Evolutionary conservation across 2,329 filamentous ascomycete species (phyloP).

Genomic region (Teratosphaeria pseudoeucalypti): DNA sequence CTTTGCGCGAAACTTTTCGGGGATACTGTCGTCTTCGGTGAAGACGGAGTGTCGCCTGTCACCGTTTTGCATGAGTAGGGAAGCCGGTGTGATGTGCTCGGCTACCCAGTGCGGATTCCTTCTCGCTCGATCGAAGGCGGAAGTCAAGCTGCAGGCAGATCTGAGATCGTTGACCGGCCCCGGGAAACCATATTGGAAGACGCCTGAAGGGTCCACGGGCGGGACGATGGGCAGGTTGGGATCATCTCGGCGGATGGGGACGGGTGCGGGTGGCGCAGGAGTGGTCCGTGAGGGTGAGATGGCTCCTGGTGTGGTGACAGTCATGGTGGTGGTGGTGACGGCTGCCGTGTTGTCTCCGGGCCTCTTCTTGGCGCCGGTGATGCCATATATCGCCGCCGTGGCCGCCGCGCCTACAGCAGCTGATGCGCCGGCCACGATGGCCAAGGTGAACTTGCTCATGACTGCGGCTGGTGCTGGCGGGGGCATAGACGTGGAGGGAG

Average conservation of each 20-base stretch:
- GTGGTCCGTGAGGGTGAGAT: slow-evolving; percentile 14
- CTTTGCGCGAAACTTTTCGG: slow-evolving; percentile 76
- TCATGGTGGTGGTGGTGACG: slow-evolving; percentile 24
- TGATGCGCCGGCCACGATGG: slow-evolving; percentile 38
- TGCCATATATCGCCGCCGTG: slow-evolving; percentile 36
- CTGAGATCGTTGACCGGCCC: slow-evolving; percentile 80
- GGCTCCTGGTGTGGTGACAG: slow-evolving; percentile 17
- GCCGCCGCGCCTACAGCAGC: slow-evolving; percentile 40
- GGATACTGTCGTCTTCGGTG: slow-evolving; percentile 68
- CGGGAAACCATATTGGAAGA: slow-evolving; percentile 63
- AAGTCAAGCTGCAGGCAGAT: slow-evolving; percentile 64
- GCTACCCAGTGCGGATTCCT: slow-evolving; percentile 86
- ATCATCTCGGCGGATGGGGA: slow-evolving; percentile 16
- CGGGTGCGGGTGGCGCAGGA: slow-evolving; percentile 16
- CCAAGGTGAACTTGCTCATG: slow-evolving; percentile 43
- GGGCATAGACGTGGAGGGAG: neutral
- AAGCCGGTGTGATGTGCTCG: slow-evolving; percentile 90
- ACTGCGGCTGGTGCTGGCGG: neutral
- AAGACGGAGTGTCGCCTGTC: slow-evolving; percentile 80
- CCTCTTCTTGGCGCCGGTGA: slow-evolving; percentile 18
- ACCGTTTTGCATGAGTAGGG: slow-evolving; percentile 61
- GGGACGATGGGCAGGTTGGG: slow-evolving; percentile 14
- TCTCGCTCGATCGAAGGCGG: slow-evolving; percentile 78
- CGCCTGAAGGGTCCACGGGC: slow-evolving; percentile 39
- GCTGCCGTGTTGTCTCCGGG: slow-evolving; percentile 19